Evolutionary conservation across 2,329 filamentous ascomycete species (phyloP), one percentile per base, ranked within the genome.

Genomic region (Coniella lustricola): DNA sequence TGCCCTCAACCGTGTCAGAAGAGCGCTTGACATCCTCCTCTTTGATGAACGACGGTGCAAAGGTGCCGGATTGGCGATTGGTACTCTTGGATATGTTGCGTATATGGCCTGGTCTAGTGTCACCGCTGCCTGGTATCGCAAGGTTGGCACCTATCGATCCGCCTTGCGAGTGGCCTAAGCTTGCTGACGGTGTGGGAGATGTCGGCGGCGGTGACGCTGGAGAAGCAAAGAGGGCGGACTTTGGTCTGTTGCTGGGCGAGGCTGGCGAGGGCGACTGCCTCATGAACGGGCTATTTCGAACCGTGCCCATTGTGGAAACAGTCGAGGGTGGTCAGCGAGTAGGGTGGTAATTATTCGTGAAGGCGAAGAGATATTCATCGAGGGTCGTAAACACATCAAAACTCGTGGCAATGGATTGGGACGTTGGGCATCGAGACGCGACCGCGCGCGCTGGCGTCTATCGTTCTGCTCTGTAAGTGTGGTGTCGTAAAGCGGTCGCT

Each of bases 21-120:
- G 67, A 71, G 32, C 72, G 67, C 56, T 81, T 76, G 66, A 87
- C 72, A 55, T 90, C 87, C 55, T 95, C 90, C 0, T 83, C 81
- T 65, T 91, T 93, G 69, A 98, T 97, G 67, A 98, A 98, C 9
- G 89, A 87, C 3, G 91, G 93, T 32, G 93, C 91, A 71, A 98
- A 98, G 1, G 93, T 98, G 55, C 80, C 85, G 0, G 85, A 87
- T 7, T 75, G 72, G 7, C 81, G 75, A 2, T 77, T 77, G 58
- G 73, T 78, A 51, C 77, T 82, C 55, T 79, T 77, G 4, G 90
- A 93, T 56, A 84, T 79, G 41, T 66, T 69, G 22, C 75, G 70
- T 17, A 66, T 63, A 55, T 76, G 70, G 25, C 69, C 65, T 16
- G 62, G 54, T 20, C 56, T 46, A 51, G 56, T 42, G 52, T 42